Evolutionary conservation across 2,329 filamentous ascomycete species (phyloP), one percentile per base, ranked within the genome.

Genomic region (Alternaria gaisen): DNA sequence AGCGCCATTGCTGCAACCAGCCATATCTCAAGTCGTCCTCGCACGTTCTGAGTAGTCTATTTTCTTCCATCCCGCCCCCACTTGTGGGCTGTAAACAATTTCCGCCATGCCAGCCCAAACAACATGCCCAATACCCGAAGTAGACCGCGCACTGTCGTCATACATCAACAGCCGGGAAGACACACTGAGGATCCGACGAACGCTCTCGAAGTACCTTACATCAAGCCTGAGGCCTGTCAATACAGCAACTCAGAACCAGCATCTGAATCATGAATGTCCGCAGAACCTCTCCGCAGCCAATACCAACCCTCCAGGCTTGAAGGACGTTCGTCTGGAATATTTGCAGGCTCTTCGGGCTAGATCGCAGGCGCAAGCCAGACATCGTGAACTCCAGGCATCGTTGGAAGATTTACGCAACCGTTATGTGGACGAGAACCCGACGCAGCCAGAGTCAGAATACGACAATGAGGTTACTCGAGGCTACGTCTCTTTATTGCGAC

Each of bases 401-500:
- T 65, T 80, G 5, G 64, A 75, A 50, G 72, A 77, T 30, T 51
- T 79, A 28, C 73, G 66, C 10, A 58, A 66, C 38, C 64, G 63
- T 12, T 70, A 77, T 53, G 16, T 65, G 10, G 53, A 64, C n/a
- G 71, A 74, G 26, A 63, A 64, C 9, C 66, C 71, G 2, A 56
- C 72, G 5, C 74, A 80, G 44, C 68, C 73, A 40, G 63, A 78
- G 22, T 61, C 72, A 7, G 66, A 75, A 5, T 65, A 76, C 38
- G 73, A 74, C 44, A 70, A 74, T 56, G 74, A 71, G 42, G 63
- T 60, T 18, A 65, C 70, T 22, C 63, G 61, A 55, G 59, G 76
- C 40, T 84, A 85, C 65, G 73, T 84, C 14, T 61, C 72, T 20
- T 74, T 85, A 18, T 76, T 84, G 22, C 81, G 78, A 40, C 80